Evolutionary conservation across 768 basidiomycete species (phyloP).

Genomic region (Hypsizygus marmoreus): DNA sequence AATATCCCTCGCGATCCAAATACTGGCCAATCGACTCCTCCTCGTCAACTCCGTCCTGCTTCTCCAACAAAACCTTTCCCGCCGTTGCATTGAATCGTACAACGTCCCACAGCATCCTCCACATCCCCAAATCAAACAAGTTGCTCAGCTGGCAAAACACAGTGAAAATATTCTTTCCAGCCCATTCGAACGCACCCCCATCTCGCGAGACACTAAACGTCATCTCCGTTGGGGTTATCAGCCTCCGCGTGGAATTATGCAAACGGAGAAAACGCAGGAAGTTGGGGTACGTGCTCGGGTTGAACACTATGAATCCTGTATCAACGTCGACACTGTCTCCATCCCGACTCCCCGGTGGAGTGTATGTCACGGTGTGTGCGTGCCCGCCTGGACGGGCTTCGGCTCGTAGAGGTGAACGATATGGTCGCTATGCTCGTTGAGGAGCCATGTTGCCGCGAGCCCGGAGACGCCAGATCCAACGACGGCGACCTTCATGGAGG

Average conservation of each 20-base stretch:
- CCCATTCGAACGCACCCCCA: slow-evolving; percentile 73
- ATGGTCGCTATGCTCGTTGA: slow-evolving; percentile 75
- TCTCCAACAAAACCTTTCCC: slow-evolving; percentile 43
- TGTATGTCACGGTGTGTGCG: slow-evolving; percentile 69
- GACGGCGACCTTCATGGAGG: slow-evolving; percentile 63
- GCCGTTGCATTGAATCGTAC: slow-evolving; percentile 74
- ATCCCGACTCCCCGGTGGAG: slow-evolving; percentile 34
- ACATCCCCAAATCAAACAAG: slow-evolving; percentile 64
- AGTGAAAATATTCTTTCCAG: slow-evolving; percentile 59
- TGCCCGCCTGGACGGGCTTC: slow-evolving; percentile 72
- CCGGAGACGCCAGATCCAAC: slow-evolving; percentile 81
- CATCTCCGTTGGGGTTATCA: slow-evolving; percentile 66
- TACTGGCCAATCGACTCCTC: slow-evolving; percentile 61
- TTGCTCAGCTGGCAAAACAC: slow-evolving; percentile 71
- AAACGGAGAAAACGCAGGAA: slow-evolving; percentile 67
- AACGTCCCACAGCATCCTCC: slow-evolving; percentile 73
- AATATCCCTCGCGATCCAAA: slow-evolving; percentile 63
- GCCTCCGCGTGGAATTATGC: slow-evolving; percentile 41
- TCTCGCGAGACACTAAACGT: slow-evolving; percentile 79
- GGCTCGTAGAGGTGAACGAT: slow-evolving; percentile 73
- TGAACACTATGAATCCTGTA: slow-evolving; percentile 72
- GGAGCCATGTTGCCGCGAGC: slow-evolving; percentile 74
- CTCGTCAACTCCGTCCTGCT: slow-evolving; percentile 17
- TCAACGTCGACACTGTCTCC: slow-evolving; percentile 57
- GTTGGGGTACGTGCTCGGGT: slow-evolving; percentile 77